Conservation (phyloP, 441 rosid genomes). For the Euphorbia schlechtendalii region DNA sequence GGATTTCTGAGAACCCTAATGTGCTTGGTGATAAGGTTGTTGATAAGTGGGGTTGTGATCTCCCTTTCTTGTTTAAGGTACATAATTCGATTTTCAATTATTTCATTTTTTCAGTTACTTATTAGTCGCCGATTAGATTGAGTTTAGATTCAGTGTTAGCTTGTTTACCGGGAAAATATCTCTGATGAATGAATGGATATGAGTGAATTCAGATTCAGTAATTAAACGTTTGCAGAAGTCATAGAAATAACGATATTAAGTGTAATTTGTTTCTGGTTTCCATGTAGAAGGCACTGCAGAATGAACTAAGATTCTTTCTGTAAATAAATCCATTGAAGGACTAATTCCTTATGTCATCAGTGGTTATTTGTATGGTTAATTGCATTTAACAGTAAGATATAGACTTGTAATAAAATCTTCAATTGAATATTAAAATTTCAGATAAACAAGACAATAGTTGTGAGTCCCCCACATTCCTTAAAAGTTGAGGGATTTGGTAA, state of each 20-base stretch:
- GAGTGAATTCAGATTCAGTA: not conserved
- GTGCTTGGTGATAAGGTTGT: constrained; percentile 61
- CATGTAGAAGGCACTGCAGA: not conserved
- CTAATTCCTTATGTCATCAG: too few species aligned
- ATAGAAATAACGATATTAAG: not conserved
- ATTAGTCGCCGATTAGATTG: not conserved
- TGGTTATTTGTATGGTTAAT: too few species aligned
- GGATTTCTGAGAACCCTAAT: constrained; percentile 49
- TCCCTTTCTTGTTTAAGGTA: constrained; percentile 85
- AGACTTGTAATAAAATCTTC: not conserved
- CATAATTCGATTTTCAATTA: not conserved
- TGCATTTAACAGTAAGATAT: not conserved
- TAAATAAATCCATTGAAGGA: not conserved
- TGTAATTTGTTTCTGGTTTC: too few species aligned
- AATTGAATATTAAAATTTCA: not conserved
- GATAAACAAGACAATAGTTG: not conserved
- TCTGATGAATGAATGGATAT: too few species aligned
- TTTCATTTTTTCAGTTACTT: not conserved
- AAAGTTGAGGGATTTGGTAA: not conserved
- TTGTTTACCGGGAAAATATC: not conserved
- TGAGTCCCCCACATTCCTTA: too few species aligned
- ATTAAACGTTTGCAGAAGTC: too few species aligned
- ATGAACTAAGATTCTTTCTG: too few species aligned
- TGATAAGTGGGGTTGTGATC: constrained; percentile 65
- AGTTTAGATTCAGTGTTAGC: not conserved